Conservation (phyloP, 2,329 filamentous ascomycete species). For the Diplodia sapinea region DNA sequence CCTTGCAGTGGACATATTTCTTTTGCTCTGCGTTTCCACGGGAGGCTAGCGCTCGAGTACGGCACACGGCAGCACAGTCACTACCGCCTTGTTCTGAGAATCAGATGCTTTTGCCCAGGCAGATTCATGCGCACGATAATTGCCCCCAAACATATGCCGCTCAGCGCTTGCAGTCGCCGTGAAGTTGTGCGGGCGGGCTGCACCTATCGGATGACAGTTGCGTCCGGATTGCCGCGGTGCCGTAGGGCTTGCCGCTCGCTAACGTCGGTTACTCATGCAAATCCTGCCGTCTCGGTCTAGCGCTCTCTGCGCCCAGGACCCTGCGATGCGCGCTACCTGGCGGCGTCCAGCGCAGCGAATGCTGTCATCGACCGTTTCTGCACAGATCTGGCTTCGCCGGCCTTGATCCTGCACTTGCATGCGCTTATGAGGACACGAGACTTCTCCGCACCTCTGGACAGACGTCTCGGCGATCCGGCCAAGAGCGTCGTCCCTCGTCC, state of each 20-base stretch:
- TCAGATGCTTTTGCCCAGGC: constrained; percentile 1
- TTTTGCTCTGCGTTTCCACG: constrained; percentile 2
- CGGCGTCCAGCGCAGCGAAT: not conserved
- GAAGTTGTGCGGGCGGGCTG: not conserved
- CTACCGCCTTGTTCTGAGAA: not conserved
- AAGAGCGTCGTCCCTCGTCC: not conserved
- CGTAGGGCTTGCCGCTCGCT: constrained; percentile 15
- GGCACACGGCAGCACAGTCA: constrained; percentile 3
- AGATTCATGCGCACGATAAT: not conserved
- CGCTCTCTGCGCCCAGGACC: not conserved
- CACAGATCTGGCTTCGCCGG: constrained; percentile 5
- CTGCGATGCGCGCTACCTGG: not conserved
- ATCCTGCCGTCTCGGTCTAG: constrained; percentile 9
- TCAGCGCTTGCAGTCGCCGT: not conserved
- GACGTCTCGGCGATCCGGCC: not conserved
- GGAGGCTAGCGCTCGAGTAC: constrained; percentile 16
- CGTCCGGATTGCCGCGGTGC: constrained; percentile 1
- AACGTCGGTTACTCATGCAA: not conserved
- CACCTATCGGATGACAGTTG: constrained; percentile 20
- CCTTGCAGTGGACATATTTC: not conserved
- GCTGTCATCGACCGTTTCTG: constrained; percentile 12
- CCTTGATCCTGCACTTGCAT: constrained; percentile 6
- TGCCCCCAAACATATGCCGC: not conserved
- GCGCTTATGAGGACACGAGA: not conserved
- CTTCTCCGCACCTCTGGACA: not conserved